phyloP scores from a whole-genome alignment of 225 moss, liverwort and hornwort species.

The Pleurozium schreberi region DNA sequence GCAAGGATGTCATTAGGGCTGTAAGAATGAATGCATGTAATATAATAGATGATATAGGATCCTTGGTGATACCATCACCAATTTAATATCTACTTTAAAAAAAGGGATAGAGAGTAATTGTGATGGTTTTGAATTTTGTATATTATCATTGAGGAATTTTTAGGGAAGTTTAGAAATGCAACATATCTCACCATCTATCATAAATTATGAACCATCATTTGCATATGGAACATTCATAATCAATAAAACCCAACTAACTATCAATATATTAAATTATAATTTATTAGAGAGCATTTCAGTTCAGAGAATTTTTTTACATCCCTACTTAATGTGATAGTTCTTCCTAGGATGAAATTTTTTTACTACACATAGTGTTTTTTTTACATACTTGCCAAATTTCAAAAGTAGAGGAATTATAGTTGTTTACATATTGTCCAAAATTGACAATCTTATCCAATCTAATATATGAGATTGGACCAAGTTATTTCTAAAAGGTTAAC shows the following conservation, averaged over 20 bases:
- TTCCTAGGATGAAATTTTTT: background rate
- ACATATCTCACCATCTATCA: background rate
- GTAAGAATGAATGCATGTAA: background rate
- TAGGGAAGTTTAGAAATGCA: background rate
- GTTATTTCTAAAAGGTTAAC: background rate
- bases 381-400: background rate
- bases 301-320: background rate
- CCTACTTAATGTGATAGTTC: rapidly evolving
- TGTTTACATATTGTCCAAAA: background rate
- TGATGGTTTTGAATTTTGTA: background rate
- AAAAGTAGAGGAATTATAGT: background rate
- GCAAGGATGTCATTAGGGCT: background rate
- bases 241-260: background rate
- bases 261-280: background rate
- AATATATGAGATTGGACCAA: background rate
- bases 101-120: background rate
- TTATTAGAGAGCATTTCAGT: background rate
- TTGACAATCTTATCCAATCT: rapidly evolving
- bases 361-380: background rate
- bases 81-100: background rate
- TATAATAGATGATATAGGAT: background rate
- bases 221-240: background rate
- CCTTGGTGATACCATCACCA: background rate
- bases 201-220: background rate
- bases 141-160: background rate